Conservation (phyloP, 179 eudicot species). For the Beta lomatogona region DNA sequence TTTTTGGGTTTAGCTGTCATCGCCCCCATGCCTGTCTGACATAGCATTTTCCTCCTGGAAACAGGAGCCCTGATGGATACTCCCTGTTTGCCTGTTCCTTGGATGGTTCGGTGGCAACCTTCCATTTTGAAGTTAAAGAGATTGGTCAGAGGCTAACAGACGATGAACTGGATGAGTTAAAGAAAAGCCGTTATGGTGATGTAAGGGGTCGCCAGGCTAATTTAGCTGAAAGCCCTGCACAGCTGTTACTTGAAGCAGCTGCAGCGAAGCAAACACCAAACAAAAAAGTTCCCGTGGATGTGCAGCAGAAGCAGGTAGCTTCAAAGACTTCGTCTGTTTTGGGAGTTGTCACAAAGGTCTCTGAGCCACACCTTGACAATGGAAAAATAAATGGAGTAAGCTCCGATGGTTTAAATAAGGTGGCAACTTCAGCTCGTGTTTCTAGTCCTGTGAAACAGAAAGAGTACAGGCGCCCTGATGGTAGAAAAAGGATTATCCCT, state of each 20-base stretch:
- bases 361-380: slow-evolving; percentile 51
- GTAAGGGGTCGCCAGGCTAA: slow-evolving; percentile 88
- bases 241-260: slow-evolving; percentile 93
- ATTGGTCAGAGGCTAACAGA: slow-evolving; percentile 79
- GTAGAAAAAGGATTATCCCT: slow-evolving; percentile 94
- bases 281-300: slow-evolving; percentile 49
- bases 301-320: slow-evolving; percentile 40
- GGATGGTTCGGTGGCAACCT: slow-evolving; percentile 92
- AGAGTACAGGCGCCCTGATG: slow-evolving; percentile 96
- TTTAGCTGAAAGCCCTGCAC: slow-evolving; percentile 95
- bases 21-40: slow-evolving; percentile 11
- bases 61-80: slow-evolving; percentile 99
- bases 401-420: slow-evolving; percentile 57
- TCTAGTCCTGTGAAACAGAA: slow-evolving; percentile 94
- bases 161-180: slow-evolving; percentile 74
- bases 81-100: slow-evolving; percentile 94
- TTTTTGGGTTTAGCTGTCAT: background rate
- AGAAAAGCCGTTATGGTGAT: slow-evolving; percentile 92
- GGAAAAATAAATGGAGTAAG: slow-evolving; percentile 56
- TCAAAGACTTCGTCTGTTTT: slow-evolving; percentile 50
- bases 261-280: slow-evolving; percentile 60
- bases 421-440: slow-evolving; percentile 43
- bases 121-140: slow-evolving; percentile 87
- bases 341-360: slow-evolving; percentile 39
- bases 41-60: slow-evolving; percentile 21